phyloP scores from a whole-genome alignment of 2,329 filamentous ascomycete genomes.

The Fusarium goolgardi region DNA sequence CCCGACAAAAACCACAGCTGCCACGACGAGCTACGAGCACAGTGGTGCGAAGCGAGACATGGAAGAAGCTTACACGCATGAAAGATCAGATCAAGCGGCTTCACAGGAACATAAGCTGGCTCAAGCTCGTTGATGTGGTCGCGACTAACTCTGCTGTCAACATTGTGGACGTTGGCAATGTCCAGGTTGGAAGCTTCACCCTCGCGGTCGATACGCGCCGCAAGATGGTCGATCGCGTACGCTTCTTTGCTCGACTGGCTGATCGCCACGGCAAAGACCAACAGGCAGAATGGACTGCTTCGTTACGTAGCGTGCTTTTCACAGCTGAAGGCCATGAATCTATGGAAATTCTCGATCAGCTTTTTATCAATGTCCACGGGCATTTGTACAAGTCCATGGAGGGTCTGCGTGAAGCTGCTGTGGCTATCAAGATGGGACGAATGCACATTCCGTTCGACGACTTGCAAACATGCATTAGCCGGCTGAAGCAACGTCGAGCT shows the following conservation, averaged over 20 bases:
- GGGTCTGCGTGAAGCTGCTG: constrained; percentile 87
- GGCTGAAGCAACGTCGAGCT: constrained; percentile 61
- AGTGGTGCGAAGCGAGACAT: constrained; percentile 73
- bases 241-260: constrained; percentile 85
- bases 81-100: constrained; percentile 90
- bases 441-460: constrained; percentile 94
- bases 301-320: constrained; percentile 86
- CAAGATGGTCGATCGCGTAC: constrained; percentile 90
- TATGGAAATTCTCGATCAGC: constrained; percentile 87
- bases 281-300: constrained; percentile 95
- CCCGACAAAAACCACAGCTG: constrained; percentile 37
- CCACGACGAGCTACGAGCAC: constrained; percentile 26
- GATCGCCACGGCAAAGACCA: constrained; percentile 65
- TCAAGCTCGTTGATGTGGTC: constrained; percentile 88
- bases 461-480: constrained; percentile 71
- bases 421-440: constrained; percentile 90
- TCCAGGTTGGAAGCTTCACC: constrained; percentile 87
- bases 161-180: constrained; percentile 81
- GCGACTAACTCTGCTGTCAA: constrained; percentile 82
- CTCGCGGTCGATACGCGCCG: constrained; percentile 90
- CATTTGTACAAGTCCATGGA: constrained; percentile 86
- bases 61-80: constrained; percentile 79
- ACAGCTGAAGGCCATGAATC: constrained; percentile 86
- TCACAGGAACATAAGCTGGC: constrained; percentile 87
- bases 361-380: constrained; percentile 90